Evolutionary conservation across 306 rosid species (phyloP), one percentile per base, ranked within the genome.

Genomic region (Quercus variabilis): DNA sequence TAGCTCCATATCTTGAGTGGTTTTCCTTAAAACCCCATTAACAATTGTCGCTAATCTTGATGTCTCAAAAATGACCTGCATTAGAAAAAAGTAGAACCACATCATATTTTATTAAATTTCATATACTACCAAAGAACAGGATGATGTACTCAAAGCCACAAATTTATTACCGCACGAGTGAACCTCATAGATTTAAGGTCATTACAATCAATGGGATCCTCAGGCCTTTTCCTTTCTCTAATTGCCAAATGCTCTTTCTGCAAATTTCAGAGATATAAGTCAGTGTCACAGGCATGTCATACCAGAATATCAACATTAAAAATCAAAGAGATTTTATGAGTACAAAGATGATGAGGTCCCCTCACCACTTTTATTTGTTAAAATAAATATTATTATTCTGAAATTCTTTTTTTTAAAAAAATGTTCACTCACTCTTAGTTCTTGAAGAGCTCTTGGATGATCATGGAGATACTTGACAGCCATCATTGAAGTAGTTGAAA

Each of bases 401-500:
- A n/a, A n/a, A n/a, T n/a, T n/a, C n/a, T n/a, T n/a, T n/a, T n/a
- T n/a, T n/a, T n/a, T n/a, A n/a, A n/a, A n/a, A n/a, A n/a, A n/a
- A n/a, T 70, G 73, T 76, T 75, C 26, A 90, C 97, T 86, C 69
- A 96, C 99, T 86, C 99, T 93, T 2, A 96, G 91, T 74, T 96
- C 91, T 76, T 93, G 87, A 73, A 96, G 98, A 78, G 73, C 99
- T 81, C 83, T 76, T 43, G 98, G 98, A 76, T 93, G 94, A 79
- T 96, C 99, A 79, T 90, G 98, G 74, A 96, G 96, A 70, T 88
- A 93, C 81, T 96, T 96, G 20, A 96, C 89, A 26, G 97, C 97
- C 99, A 96, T 96, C 99, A 96, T 96, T n/a, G 99, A 88, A 18
- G 99, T 96, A 1, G 99, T 91, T 21, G 99, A 96, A 82, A 96